Evolutionary conservation across 2,329 filamentous ascomycete species (phyloP).

Genomic region (Hypoxylon sp.): DNA sequence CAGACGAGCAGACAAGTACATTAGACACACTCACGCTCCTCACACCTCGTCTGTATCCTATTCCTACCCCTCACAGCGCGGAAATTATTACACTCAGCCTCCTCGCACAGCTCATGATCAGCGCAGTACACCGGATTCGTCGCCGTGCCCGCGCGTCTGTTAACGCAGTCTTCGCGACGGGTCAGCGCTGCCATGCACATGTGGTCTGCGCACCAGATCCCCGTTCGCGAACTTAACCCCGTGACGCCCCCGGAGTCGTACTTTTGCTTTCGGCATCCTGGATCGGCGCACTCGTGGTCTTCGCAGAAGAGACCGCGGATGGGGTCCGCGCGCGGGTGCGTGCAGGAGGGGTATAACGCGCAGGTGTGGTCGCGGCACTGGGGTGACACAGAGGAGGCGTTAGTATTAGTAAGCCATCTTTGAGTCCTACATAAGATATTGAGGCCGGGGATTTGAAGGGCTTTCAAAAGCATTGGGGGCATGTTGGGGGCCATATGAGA

Average conservation of each 20-base stretch:
- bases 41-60: conserved; percentile 36
- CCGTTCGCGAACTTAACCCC: not conserved
- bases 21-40: conserved; percentile 42
- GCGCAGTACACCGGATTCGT: conserved; percentile 41
- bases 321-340: conserved; percentile 36
- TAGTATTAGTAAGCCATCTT: not conserved
- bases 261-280: conserved; percentile 29
- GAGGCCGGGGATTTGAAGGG: too few relatives aligned
- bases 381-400: not conserved
- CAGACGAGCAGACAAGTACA: too few relatives aligned
- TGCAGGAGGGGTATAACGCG: conserved; percentile 34
- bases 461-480: too few relatives aligned
- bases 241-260: conserved; percentile 15
- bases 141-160: conserved; percentile 37
- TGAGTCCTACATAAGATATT: too few relatives aligned
- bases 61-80: conserved; percentile 25
- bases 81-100: conserved; percentile 31
- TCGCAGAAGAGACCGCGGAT: conserved; percentile 47
- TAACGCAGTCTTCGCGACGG: conserved; percentile 36
- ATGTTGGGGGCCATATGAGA: too few relatives aligned
- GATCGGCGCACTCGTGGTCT: conserved; percentile 46
- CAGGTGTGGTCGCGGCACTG: conserved; percentile 44
- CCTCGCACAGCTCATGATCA: conserved; percentile 42
- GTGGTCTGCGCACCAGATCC: conserved; percentile 43
- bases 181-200: conserved; percentile 43